These are phyloP conservation scores for Ottelia alismoides DNA, from an alignment of 106 monocot genomes.

Conservation along the genomic window DNA sequence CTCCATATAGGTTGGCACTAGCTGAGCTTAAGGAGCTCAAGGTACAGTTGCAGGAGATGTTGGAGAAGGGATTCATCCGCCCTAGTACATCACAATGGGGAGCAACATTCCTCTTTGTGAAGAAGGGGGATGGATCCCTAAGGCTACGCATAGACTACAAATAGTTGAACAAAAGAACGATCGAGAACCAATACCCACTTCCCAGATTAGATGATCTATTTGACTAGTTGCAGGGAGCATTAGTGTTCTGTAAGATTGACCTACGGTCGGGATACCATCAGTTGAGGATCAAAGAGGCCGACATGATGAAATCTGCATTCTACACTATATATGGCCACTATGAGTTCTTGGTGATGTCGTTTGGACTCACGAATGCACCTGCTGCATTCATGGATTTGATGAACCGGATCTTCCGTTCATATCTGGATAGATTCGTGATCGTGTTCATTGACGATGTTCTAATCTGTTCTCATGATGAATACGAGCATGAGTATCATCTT, in stretches of 20 bases:
- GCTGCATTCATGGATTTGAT: too few relatives aligned
- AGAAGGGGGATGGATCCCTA: background rate
- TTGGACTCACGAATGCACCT: too few relatives aligned
- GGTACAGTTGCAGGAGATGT: background rate
- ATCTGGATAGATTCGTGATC: too few relatives aligned
- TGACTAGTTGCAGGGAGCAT: background rate
- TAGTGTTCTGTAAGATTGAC: background rate
- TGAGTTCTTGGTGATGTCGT: too few relatives aligned
- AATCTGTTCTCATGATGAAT: too few relatives aligned
- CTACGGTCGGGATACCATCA: background rate
- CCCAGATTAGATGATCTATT: background rate
- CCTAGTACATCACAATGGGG: background rate
- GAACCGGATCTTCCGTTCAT: too few relatives aligned
- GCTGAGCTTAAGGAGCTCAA: background rate
- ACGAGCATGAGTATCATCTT: too few relatives aligned
- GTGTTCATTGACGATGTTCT: too few relatives aligned
- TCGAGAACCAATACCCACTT: background rate
- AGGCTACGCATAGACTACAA: background rate
- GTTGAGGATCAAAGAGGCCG: too few relatives aligned
- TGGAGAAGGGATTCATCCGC: background rate
- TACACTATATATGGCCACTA: too few relatives aligned
- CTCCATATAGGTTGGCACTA: background rate
- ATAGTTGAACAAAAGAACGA: background rate
- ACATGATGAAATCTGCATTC: too few relatives aligned
- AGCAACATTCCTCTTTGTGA: background rate